Percentiles rank a stretch among this genome's conserved stretches.
phyloP scores from a whole-genome alignment of 164 flowering plant species.

The Paratinospora sagittata region DNA sequence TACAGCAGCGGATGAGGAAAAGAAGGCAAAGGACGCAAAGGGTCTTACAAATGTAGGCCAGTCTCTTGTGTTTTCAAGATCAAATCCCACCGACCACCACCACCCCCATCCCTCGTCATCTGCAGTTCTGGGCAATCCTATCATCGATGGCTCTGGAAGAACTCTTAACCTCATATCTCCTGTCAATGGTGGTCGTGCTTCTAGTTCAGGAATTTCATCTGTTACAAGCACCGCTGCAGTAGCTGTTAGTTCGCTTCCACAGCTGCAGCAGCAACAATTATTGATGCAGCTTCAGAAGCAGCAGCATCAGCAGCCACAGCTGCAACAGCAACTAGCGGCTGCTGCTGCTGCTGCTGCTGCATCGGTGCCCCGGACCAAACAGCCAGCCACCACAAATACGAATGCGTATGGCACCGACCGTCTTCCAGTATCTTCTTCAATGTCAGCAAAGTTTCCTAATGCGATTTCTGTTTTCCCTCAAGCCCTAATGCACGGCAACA shows the following conservation, averaged over 20 bases:
- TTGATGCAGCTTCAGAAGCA: slow-evolving; percentile 32
- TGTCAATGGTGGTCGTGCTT: slow-evolving; percentile 21
- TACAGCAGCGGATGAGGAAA: slow-evolving; percentile 45
- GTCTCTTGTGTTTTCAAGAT: slow-evolving; percentile 64
- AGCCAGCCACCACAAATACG: slow-evolving; percentile 42
- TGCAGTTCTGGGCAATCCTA: slow-evolving; percentile 31
- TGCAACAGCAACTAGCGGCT: slow-evolving; percentile 24
- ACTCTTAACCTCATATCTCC: slow-evolving; percentile 42
- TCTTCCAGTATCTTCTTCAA: slow-evolving; percentile 20
- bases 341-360: slow-evolving; percentile 41
- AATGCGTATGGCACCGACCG: slow-evolving; percentile 49
- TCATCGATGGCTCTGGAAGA: slow-evolving; percentile 51
- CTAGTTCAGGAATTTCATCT: slow-evolving; percentile 22
- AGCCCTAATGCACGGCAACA: slow-evolving; percentile 44
- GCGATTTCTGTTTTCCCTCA: slow-evolving; percentile 49
- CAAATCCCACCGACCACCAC: slow-evolving; percentile 42
- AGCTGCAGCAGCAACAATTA: slow-evolving; percentile 19
- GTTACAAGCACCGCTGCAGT: slow-evolving; percentile 9
- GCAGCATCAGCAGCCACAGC: slow-evolving; percentile 29
- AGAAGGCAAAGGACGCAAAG: slow-evolving; percentile 36
- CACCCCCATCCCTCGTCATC: slow-evolving; percentile 29
- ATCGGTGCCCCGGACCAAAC: slow-evolving; percentile 34
- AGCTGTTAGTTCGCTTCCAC: slow-evolving; percentile 3
- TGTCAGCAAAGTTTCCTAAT: slow-evolving; percentile 56
- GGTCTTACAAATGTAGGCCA: slow-evolving; percentile 31